phyloP scores from a whole-genome alignment of 129 eudicot species.

The Lactuca sativa region DNA sequence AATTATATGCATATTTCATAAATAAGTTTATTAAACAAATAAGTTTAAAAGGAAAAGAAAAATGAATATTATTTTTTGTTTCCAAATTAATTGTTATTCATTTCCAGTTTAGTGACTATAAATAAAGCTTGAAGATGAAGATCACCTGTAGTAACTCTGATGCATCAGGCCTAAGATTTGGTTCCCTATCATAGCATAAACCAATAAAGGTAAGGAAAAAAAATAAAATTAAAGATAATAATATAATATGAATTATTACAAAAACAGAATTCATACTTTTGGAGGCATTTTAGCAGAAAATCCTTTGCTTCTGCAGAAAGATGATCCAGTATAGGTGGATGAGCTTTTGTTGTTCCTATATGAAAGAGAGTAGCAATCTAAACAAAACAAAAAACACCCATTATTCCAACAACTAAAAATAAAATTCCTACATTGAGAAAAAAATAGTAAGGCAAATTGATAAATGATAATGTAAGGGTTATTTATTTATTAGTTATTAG shows the following conservation, averaged over 20 bases:
- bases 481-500: too few species aligned
- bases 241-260: too few species aligned
- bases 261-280: conserved; percentile 51
- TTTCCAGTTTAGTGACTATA: conserved; percentile 10
- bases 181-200: conserved; percentile 84
- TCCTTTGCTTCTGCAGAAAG: conserved; percentile 92
- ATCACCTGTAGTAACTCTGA: conserved; percentile 87
- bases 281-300: conserved; percentile 84
- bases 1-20: too few species aligned
- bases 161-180: conserved; percentile 73
- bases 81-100: neutral
- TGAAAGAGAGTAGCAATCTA: conserved; percentile 97
- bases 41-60: conserved; percentile 11
- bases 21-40: neutral
- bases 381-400: conserved; percentile 8
- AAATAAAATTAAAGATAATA: neutral
- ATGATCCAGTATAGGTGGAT: conserved; percentile 97
- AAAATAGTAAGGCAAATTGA: too few species aligned
- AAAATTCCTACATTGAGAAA: too few species aligned
- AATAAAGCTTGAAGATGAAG: conserved; percentile 15
- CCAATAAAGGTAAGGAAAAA: neutral
- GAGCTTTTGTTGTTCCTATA: conserved; percentile 96
- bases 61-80: conserved; percentile 1
- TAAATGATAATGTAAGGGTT: too few species aligned
- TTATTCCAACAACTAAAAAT: too few species aligned